These are phyloP conservation scores for Quercus engelmannii DNA, from an alignment of 306 rosid genomes.

Conservation along the genomic window DNA sequence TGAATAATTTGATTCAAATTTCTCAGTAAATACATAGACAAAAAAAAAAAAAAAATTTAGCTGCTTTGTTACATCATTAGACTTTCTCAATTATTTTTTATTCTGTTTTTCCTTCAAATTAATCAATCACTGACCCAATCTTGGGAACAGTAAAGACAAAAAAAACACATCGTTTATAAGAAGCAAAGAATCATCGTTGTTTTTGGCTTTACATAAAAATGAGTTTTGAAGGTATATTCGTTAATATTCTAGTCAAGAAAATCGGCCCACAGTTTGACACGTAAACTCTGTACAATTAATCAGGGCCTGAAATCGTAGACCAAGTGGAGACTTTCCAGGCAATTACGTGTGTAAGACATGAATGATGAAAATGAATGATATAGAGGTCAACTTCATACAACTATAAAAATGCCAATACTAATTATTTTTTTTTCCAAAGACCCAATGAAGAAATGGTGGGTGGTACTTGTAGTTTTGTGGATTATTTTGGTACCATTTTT, in stretches of 20 bases:
- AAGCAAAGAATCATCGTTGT: not conserved
- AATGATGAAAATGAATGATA: not conserved
- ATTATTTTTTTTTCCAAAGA: too few species aligned
- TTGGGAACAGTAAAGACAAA: constrained; percentile 23
- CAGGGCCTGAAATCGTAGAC: constrained; percentile 29
- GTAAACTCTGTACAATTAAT: constrained; percentile 31
- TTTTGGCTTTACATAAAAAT: not conserved
- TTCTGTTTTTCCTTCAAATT: constrained; percentile 3
- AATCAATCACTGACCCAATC: constrained; percentile 1
- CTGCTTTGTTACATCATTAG: not conserved
- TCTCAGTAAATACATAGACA: constrained; percentile 37
- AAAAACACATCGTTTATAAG: not conserved
- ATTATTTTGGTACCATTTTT: constrained; percentile 6
- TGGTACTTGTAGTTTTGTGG: constrained; percentile 1
- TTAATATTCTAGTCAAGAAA: constrained; percentile 54
- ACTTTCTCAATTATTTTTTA: not conserved
- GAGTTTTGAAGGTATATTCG: constrained; percentile 21
- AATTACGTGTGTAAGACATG: constrained; percentile 34
- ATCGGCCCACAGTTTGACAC: constrained; percentile 65
- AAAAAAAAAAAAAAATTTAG: not conserved
- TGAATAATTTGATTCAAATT: constrained; percentile 38
- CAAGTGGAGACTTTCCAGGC: constrained; percentile 44
- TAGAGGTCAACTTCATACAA: constrained; percentile 31
- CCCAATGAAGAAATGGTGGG: not conserved
- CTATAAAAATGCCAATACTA: not conserved